Conservation (phyloP, 139 green algal species). For the Chlamydomonas eustigma region DNA sequence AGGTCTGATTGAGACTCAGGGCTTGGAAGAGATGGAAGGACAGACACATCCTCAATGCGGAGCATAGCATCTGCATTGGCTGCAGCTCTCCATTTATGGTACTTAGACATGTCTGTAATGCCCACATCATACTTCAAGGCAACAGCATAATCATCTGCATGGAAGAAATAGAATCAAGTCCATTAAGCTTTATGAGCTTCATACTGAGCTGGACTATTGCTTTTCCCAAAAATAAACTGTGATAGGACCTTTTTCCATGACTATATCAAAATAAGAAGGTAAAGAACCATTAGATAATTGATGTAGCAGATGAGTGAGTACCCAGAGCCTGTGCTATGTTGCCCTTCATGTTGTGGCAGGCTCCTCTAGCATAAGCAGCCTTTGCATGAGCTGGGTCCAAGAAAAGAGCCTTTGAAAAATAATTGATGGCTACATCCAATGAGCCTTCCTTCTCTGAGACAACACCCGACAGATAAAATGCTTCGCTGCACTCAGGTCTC, state of each 20-base stretch:
- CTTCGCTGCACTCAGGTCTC: constrained; percentile 35
- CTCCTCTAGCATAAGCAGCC: constrained; percentile 61
- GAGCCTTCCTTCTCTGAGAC: constrained; percentile 45
- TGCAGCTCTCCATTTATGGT: constrained; percentile 6
- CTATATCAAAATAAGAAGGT: constrained; percentile 3
- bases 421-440: constrained; percentile 58
- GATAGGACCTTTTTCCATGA: too few relatives aligned
- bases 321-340: constrained; percentile 63
- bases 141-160: constrained; percentile 47
- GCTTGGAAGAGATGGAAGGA: background rate
- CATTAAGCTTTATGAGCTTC: background rate
- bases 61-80: background rate
- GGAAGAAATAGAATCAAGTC: background rate
- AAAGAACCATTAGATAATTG: background rate
- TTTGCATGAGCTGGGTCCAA: constrained; percentile 70
- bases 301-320: constrained; percentile 18
- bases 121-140: constrained; percentile 45
- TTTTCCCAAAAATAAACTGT: too few relatives aligned
- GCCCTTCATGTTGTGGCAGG: constrained; percentile 66
- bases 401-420: constrained; percentile 55
- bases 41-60: background rate
- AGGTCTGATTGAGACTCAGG: constrained; percentile 9
- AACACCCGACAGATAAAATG: constrained; percentile 56
- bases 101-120: constrained; percentile 7
- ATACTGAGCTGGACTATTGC: background rate